Base-by-base conservation (phyloP, 768 basidiomycete genomes). In the Phanerodontia chrysosporium region DNA sequence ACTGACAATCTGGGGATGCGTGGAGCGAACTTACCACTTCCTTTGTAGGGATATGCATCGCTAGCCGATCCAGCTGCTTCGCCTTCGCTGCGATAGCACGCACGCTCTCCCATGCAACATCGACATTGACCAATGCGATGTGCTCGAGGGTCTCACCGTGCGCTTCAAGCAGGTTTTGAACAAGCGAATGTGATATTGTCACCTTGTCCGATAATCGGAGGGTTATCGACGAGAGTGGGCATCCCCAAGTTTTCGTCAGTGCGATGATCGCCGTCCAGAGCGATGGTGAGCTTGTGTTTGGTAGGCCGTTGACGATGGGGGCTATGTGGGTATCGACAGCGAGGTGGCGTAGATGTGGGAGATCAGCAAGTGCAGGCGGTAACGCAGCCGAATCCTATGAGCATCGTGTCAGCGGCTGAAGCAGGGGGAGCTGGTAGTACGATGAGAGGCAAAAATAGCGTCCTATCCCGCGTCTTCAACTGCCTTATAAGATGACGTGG, bases 301-400 rank as follows among this genome's bases (percentile, higher is more conserved):
- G 62, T 8, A 66, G 54, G 2, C 68, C 68, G 59, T 64, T 45
- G 18, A 66, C 66, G 44, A 67, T 72, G 51, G 78, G 78, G 0
- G 77, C 66, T 45, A 67, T 72, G 49, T 80, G 79, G 0, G 78
- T 69, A 62, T 87, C 84, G 36, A 89, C 60, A 2, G 83, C 74
- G 0, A 89, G 74, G 65, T 84, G 76, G 0, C 72, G 75, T 0
- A 89, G 74, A 32, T 73, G 66, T 1, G 74, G 73, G 4, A 82
- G 72, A 16, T 74, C 67, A n/a, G 14, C 60, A 53, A 58, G 60
- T 35, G 24, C 73, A 58, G 16, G 21, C 7, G 73, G 61, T n/a
- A 56, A 57, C 36, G 59, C 35, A 18, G 44, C 29, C 16, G 59
- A 24, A 29, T 45, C 45, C 57, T 56, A 58, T 54, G 30, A 10